Conservation (phyloP, 768 basidiomycete species). For the Mycena pura region DNA sequence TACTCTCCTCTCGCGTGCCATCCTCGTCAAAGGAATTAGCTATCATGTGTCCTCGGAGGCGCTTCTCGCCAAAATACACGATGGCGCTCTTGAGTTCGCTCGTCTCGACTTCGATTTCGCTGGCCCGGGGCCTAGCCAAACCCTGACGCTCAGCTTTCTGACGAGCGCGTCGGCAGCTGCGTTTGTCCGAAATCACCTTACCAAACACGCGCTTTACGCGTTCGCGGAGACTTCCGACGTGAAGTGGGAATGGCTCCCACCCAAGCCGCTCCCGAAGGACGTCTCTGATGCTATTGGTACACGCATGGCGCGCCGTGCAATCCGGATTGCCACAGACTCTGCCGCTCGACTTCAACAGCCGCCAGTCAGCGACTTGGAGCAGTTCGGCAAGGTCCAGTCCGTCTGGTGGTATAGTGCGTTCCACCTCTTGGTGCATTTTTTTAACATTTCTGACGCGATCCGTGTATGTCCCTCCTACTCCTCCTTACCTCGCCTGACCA, state of each 20-base stretch:
- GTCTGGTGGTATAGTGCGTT: neutral
- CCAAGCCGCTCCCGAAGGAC: neutral
- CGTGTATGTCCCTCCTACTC: neutral
- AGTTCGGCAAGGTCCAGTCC: neutral
- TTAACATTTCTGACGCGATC: slow-evolving; percentile 3
- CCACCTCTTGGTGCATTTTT: neutral
- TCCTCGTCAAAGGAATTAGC: neutral
- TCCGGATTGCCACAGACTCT: neutral
- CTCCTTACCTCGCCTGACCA: neutral
- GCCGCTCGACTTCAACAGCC: too few relatives aligned
- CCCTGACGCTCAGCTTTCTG: slow-evolving; percentile 9
- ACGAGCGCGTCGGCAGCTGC: neutral
- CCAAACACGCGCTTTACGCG: neutral
- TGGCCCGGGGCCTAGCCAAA: neutral
- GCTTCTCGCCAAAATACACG: neutral
- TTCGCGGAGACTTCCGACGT: neutral
- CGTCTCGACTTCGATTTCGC: neutral
- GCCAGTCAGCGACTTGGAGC: neutral
- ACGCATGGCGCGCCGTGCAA: neutral
- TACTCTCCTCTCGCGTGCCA: too few relatives aligned
- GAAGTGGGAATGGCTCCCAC: slow-evolving; percentile 2
- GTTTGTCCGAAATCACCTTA: neutral
- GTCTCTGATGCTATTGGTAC: neutral
- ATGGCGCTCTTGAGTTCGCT: slow-evolving; percentile 4
- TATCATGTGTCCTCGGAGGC: neutral